phyloP scores from a whole-genome alignment of 2,329 filamentous ascomycete species.

The Aspergillus caelatus region DNA sequence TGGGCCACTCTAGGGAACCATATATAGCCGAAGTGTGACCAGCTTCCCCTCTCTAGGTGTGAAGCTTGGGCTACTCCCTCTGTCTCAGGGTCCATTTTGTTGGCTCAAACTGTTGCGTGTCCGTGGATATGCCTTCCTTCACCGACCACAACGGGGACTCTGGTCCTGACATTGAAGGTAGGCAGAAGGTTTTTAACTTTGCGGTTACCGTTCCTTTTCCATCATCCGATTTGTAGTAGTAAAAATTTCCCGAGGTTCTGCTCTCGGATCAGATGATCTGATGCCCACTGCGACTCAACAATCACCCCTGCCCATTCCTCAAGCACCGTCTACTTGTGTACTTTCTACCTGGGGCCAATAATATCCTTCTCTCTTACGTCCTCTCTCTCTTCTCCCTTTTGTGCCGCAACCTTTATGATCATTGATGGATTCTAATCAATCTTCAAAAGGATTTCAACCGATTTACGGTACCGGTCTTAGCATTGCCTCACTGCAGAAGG shows the following conservation, averaged over 20 bases:
- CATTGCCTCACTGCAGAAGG: conserved; percentile 27
- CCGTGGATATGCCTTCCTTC: conserved; percentile 33
- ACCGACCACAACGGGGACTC: conserved; percentile 27
- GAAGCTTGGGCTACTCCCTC: background rate
- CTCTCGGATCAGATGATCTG: conserved; percentile 22
- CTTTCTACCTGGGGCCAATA: conserved; percentile 1
- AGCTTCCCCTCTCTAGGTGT: background rate
- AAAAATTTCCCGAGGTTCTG: conserved; percentile 18
- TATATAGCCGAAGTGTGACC: conserved; percentile 1
- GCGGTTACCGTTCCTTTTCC: conserved; percentile 11
- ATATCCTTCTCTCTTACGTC: background rate
- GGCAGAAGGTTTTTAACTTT: conserved; percentile 20
- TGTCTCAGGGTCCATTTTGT: background rate
- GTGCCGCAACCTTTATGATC: background rate
- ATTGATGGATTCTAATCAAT: conserved; percentile 31
- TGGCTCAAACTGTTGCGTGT: conserved; percentile 2
- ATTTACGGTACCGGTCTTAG: conserved; percentile 32
- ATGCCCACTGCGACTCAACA: conserved; percentile 21
- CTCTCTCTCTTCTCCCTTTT: background rate
- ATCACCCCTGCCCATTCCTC: background rate
- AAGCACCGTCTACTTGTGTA: conserved; percentile 6
- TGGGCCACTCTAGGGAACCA: background rate
- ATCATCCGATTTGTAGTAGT: conserved; percentile 21
- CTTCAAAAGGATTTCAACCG: conserved; percentile 28
- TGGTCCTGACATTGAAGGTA: conserved; percentile 33